phyloP scores from a whole-genome alignment of 2,329 filamentous ascomycete species.

The Cadophora sp. region DNA sequence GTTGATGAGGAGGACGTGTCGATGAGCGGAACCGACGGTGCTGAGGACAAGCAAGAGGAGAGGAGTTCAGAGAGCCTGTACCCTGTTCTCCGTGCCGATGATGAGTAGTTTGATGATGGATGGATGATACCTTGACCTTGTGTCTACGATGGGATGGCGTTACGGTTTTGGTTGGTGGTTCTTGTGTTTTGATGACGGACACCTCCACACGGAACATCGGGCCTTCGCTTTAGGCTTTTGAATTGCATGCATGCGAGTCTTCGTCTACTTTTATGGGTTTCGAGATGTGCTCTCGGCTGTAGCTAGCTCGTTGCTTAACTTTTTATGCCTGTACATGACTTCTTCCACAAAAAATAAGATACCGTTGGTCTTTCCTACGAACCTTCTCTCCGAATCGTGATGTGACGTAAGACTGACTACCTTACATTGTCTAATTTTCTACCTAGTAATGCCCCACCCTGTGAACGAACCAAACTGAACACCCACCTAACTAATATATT shows the following conservation, averaged over 20 bases:
- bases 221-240: constrained; percentile 14
- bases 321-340: constrained; percentile 16
- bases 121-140: constrained; percentile 14
- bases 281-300: constrained; percentile 7
- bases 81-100: constrained; percentile 35
- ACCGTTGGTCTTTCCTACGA: background rate
- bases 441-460: too few species aligned
- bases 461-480: too few species aligned
- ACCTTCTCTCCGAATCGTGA: background rate
- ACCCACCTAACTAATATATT: too few species aligned
- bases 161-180: background rate
- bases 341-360: constrained; percentile 6
- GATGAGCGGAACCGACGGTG: constrained; percentile 31
- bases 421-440: too few species aligned
- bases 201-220: constrained; percentile 2
- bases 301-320: constrained; percentile 3
- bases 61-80: constrained; percentile 35
- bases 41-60: constrained; percentile 20
- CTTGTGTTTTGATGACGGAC: background rate
- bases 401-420: background rate
- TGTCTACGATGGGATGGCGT: constrained; percentile 16
- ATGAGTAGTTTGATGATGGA: constrained; percentile 30
- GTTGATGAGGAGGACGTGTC: constrained; percentile 44
- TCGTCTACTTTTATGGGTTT: constrained; percentile 13
- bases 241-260: constrained; percentile 12